These are phyloP conservation scores for Globisporangium nagaii DNA, from an alignment of 352 stramenopile species.

Conservation along the genomic window DNA sequence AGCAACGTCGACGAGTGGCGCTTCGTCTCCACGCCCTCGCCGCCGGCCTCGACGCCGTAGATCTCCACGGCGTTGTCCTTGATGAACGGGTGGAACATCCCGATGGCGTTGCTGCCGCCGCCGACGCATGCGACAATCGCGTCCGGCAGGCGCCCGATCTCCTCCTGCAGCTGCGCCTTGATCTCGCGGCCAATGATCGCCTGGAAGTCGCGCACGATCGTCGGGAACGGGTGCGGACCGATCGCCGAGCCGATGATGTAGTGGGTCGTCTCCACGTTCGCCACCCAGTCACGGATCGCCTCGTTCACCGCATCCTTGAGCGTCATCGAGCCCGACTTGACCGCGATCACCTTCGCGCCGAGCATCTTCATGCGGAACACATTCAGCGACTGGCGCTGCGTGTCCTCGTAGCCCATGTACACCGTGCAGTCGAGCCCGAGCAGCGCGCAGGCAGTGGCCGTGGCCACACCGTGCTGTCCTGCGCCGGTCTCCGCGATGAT, in stretches of 20 bases:
- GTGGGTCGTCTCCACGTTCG: slow-evolving; percentile 97
- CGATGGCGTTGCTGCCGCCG: slow-evolving; percentile 98
- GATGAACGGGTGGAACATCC: slow-evolving; percentile 97
- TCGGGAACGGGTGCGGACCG: slow-evolving; percentile 97
- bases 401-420: slow-evolving; percentile 99
- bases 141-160: slow-evolving; percentile 94
- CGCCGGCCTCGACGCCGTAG: slow-evolving; percentile 95
- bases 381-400: slow-evolving; percentile 96
- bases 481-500: slow-evolving; percentile 99
- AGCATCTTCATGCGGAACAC: slow-evolving; percentile 99
- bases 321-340: slow-evolving; percentile 94
- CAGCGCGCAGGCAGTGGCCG: slow-evolving; percentile 95
- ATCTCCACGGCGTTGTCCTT: slow-evolving; percentile 92
- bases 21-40: slow-evolving; percentile 85
- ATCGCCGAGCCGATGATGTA: slow-evolving; percentile 99
- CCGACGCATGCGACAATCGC: slow-evolving; percentile 97
- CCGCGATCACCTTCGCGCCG: slow-evolving; percentile 96
- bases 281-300: slow-evolving; percentile 98
- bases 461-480: slow-evolving; percentile 97
- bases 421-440: slow-evolving; percentile 95
- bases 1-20: slow-evolving; percentile 95
- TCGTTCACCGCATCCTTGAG: slow-evolving; percentile 99
- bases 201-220: slow-evolving; percentile 98
- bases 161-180: slow-evolving; percentile 91
- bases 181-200: slow-evolving; percentile 94